Evolutionary conservation across 495 filamentous ascomycete species (phyloP), one percentile per base, ranked within the genome.

Genomic region (Darksidea phi): DNA sequence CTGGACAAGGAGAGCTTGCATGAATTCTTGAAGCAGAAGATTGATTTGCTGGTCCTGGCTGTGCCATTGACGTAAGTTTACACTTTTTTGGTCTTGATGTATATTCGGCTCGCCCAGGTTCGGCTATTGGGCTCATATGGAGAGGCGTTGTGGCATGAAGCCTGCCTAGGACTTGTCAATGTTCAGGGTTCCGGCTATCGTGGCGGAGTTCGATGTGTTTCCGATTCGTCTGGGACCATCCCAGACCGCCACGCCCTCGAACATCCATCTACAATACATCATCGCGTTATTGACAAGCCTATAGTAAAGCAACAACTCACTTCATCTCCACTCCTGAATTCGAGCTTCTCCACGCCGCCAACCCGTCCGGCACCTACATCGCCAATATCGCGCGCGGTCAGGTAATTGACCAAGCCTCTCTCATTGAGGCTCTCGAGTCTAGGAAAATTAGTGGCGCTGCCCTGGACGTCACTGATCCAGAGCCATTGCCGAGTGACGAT

Each of bases 401-500:
- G 13, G 83, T 92, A 32, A 75, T 96, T 43, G 79, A 90, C 48
- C 85, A 89, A 47, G 79, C 82, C 13, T 88, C 83, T 3, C 68
- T 96, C 25, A 75, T 93, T 12, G 75, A 73, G 0, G 84, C 89
- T 2, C 72, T 90, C 12, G 77, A 86, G 56, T 61, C 59, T 11
- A 69, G 66, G 38, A 68, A 62, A 49, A 73, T 96, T 48, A 77
- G 83, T 25, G 90, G 89, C 20, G 83, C 90, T 10, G 89, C 89
- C 45, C 71, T 95, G 41, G 91, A 96, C 74, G 91, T 95, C 0
- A 89, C 90, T 36, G 90, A 94, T 54, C 89, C 89, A 0, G 91
- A 96, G 67, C 91, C 91, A 0, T 69, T 96, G 64, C 88, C 88
- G 0, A 60, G 75, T 24, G 84, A 87, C 10, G 80, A 86, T 71